Percentiles rank a stretch among this genome's conserved stretches.
phyloP scores from a whole-genome alignment of 805 yeast genomes.

The Barnettozyma siamensis region DNA sequence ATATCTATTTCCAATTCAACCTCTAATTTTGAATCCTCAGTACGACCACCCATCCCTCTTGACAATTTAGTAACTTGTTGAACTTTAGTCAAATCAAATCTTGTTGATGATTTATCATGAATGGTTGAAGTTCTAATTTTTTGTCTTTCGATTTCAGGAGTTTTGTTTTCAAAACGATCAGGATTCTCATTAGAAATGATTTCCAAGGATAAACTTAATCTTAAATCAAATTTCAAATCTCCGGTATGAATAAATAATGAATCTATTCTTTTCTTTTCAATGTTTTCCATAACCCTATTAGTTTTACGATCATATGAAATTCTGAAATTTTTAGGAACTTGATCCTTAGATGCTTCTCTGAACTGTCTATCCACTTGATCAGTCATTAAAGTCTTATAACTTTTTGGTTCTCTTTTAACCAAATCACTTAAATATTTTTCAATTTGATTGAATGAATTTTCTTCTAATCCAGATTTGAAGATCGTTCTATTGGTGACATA shows the following conservation, averaged over 20 bases:
- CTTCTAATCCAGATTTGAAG: constrained; percentile 63
- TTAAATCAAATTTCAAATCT: constrained; percentile 67
- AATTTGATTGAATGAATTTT: constrained; percentile 52
- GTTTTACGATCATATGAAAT: constrained; percentile 65
- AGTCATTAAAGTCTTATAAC: constrained; percentile 55
- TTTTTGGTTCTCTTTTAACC: constrained; percentile 44
- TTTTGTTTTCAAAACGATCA: constrained; percentile 46
- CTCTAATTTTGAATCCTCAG: constrained; percentile 31
- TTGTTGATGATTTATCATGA: constrained; percentile 69
- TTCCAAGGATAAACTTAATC: constrained; percentile 74
- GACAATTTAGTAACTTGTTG: constrained; percentile 20
- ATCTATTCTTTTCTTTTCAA: constrained; percentile 68
- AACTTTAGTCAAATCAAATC: constrained; percentile 68
- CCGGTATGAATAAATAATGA: constrained; percentile 72
- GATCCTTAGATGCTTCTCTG: constrained; percentile 56
- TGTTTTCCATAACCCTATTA: constrained; percentile 59
- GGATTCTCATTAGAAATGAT: constrained; percentile 58
- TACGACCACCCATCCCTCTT: constrained; percentile 18
- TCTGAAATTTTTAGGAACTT: constrained; percentile 58
- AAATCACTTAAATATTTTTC: constrained; percentile 49
- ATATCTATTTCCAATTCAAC: constrained; percentile 49
- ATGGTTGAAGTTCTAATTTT: constrained; percentile 69
- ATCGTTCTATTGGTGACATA: constrained; percentile 47
- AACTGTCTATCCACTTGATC: constrained; percentile 60
- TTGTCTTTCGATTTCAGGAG: constrained; percentile 53